Base-by-base conservation (phyloP, 1,284 basidiomycete species). In the Peniophora sp. region DNA sequence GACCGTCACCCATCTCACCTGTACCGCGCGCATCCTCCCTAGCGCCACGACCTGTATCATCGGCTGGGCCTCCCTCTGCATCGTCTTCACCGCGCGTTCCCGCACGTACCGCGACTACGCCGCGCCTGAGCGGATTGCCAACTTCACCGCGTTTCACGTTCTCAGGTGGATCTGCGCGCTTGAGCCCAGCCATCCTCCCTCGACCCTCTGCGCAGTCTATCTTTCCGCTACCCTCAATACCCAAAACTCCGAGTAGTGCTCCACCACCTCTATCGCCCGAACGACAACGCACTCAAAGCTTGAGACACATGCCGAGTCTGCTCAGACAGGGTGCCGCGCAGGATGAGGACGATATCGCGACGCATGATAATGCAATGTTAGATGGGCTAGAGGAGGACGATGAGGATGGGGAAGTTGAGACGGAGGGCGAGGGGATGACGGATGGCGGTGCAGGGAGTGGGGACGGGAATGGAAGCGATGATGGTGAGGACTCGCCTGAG, bases 271-370 rank as follows among this genome's bases (percentile, higher is more conserved):
- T 47, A 24, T 51, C 24, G 46, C 51, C 14, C 53, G 60, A 8
- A 58, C 60, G 41, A 48, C 54, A 2, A 58, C 60, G 37, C 62
- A 57, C 51, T 10, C 57, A 58, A 22, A 64, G 69, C 3, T 54
- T 80, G 47, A 66, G 70, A 35, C 75, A 68, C 53, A 70, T 81
- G 60, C 78, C 79, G 18, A 74, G 71, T 22, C 57, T 82, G 48
- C 72, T 72, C 22, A 69, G 70, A 65, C 67, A 72, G 47, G 76
- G 76, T 15, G 61, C 56, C 18, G 63, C 60, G 51, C 62, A 66
- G 17, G 49, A 52, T n/a, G 69, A 67, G 15, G n/a, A n/a, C 37
- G 61, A 60, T 32, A 32, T 32, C n/a, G 64, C 63, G 8, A 68
- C 70, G 47, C 69, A 70, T 51, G 72, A 74, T 32, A 64, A 67